These are phyloP conservation scores for Penicillium robsamsonii DNA, from an alignment of 495 filamentous ascomycete species.

Conservation along the genomic window DNA sequence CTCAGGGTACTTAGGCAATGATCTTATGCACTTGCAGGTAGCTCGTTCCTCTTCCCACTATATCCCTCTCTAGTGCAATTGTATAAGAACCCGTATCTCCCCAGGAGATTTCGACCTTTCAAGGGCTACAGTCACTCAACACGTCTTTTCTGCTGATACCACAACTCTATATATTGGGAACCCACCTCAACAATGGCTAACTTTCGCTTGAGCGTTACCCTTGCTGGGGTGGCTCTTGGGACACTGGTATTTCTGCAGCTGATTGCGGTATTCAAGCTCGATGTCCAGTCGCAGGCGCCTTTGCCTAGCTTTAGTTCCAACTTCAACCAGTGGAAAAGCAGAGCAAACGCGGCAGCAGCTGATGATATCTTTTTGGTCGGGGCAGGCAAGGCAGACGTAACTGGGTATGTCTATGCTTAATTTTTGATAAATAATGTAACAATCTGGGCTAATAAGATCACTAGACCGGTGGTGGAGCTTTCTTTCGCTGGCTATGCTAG, in stretches of 20 bases:
- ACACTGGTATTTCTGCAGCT: constrained; percentile 34
- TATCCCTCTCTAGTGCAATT: not conserved
- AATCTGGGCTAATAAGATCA: constrained; percentile 1
- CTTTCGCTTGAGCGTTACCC: constrained; percentile 23
- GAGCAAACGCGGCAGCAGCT: constrained; percentile 25
- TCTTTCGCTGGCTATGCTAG: constrained; percentile 93
- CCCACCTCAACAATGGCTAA: constrained; percentile 29
- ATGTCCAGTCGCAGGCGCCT: constrained; percentile 18
- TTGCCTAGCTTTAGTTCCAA: constrained; percentile 13
- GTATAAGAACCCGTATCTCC: constrained; percentile 4
- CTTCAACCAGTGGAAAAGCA: constrained; percentile 26
- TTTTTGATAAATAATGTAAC: not conserved
- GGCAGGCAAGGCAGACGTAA: constrained; percentile 92
- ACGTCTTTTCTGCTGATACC: not conserved
- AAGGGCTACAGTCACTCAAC: not conserved
- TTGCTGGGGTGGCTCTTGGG: constrained; percentile 27
- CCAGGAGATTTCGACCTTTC: not conserved
- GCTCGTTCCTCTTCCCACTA: not conserved
- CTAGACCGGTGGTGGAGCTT: constrained; percentile 79
- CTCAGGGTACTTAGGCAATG: constrained; percentile 2
- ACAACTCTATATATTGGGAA: constrained; percentile 4
- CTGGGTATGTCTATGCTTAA: constrained; percentile 55
- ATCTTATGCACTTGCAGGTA: not conserved
- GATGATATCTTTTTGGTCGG: constrained; percentile 73
- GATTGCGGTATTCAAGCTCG: constrained; percentile 22